phyloP scores from a whole-genome alignment of 140 eudicot genomes.

The Erigeron philadelphicus region DNA sequence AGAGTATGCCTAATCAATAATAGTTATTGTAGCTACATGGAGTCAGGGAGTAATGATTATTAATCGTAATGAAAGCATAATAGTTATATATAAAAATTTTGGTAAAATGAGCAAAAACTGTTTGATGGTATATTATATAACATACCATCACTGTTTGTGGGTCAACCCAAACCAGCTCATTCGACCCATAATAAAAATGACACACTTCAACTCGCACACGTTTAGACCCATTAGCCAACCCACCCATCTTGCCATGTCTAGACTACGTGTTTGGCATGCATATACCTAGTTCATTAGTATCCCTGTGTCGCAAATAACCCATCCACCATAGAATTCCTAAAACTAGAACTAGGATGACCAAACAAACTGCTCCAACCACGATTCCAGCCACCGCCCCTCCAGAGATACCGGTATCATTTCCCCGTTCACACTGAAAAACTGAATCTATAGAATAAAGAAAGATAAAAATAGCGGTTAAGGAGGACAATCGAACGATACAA shows the following conservation, averaged over 20 bases:
- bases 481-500: background rate
- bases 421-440: slow-evolving; percentile 17
- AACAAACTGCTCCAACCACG: slow-evolving; percentile 37
- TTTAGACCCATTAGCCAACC: slow-evolving; percentile 8
- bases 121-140: too few species aligned
- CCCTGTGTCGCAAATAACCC: slow-evolving; percentile 38
- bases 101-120: background rate
- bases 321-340: slow-evolving; percentile 50
- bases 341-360: slow-evolving; percentile 31
- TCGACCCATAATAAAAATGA: background rate
- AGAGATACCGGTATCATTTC: slow-evolving; percentile 31
- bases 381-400: slow-evolving; percentile 47
- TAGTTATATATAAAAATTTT: background rate
- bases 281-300: slow-evolving; percentile 31
- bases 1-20: too few species aligned
- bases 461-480: background rate
- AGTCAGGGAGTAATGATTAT: too few species aligned
- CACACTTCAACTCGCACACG: background rate
- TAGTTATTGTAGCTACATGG: too few species aligned
- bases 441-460: background rate
- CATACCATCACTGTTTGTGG: slow-evolving; percentile 1
- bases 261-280: background rate
- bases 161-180: background rate
- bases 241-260: background rate
- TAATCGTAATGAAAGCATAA: background rate